phyloP scores from a whole-genome alignment of 169 alveolate species.

The Cryptosporidium parvum region DNA sequence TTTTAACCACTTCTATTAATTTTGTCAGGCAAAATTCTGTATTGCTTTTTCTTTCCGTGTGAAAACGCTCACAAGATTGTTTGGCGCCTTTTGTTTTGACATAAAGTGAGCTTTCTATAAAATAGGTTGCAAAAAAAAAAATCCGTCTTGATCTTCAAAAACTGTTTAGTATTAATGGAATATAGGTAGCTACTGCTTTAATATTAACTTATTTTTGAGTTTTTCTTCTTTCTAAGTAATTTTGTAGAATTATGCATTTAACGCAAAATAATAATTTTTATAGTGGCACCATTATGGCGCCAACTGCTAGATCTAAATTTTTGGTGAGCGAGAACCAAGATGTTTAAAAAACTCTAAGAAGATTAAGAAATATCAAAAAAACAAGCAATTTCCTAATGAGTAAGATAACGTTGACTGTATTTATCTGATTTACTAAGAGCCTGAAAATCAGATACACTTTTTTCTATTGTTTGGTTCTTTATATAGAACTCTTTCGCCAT shows the following conservation, averaged over 20 bases:
- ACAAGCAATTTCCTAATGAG: not conserved
- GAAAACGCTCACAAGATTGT: constrained; percentile 25
- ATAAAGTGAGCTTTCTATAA: not conserved
- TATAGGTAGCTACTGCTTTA: not conserved
- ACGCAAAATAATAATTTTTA: not conserved
- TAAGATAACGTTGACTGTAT: not conserved
- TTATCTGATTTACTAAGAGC: not conserved
- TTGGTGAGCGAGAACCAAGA: not conserved
- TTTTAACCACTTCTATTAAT: not conserved
- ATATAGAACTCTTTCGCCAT: not conserved
- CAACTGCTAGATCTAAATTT: constrained; percentile 17
- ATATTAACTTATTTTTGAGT: not conserved
- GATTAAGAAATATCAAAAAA: not conserved
- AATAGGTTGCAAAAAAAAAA: not conserved
- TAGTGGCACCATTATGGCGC: constrained; percentile 22
- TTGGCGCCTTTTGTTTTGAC: constrained; percentile 47
- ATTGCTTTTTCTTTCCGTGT: not conserved
- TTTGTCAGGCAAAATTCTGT: not conserved
- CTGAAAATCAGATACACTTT: not conserved
- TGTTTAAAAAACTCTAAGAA: not conserved
- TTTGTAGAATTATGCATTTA: no score
- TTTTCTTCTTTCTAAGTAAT: not conserved
- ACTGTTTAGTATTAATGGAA: not conserved
- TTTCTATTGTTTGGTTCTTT: not conserved
- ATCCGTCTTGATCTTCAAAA: not conserved